These are phyloP conservation scores for Balakata baccata DNA, from an alignment of 345 rosid species.

Conservation along the genomic window DNA sequence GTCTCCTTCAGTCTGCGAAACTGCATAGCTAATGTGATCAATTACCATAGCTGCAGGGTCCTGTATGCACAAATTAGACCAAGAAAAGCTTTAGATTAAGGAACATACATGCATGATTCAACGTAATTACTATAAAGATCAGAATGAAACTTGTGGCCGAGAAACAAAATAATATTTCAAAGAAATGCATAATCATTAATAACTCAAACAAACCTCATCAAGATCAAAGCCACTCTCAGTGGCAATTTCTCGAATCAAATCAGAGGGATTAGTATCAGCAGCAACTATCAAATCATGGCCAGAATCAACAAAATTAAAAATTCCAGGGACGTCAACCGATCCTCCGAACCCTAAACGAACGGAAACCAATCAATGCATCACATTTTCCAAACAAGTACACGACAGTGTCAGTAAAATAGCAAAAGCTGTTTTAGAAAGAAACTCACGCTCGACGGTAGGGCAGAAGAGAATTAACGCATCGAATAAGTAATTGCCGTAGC, in stretches of 20 bases:
- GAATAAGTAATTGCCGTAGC: conserved; percentile 58
- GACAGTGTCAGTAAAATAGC: background rate
- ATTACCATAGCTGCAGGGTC: conserved; percentile 55
- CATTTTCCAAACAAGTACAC: background rate
- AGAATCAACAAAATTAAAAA: conserved; percentile 64
- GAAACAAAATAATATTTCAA: background rate
- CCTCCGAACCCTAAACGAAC: conserved; percentile 49
- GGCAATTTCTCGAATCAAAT: conserved; percentile 48
- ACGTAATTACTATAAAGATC: background rate
- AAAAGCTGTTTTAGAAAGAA: conserved; percentile 5
- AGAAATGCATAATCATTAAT: background rate
- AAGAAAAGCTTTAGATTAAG: background rate
- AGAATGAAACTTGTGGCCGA: background rate
- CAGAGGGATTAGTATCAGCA: conserved; percentile 57
- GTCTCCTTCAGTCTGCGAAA: conserved; percentile 48
- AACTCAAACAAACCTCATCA: conserved; percentile 43
- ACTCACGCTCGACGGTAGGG: conserved; percentile 55
- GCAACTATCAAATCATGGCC: conserved; percentile 64
- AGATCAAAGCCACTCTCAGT: conserved; percentile 60
- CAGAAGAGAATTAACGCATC: conserved; percentile 57
- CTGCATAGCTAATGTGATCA: conserved; percentile 51
- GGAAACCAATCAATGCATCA: background rate
- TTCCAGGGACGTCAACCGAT: conserved; percentile 43
- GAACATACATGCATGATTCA: background rate
- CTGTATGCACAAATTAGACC: conserved; percentile 27